Percentiles rank a stretch among this genome's conserved stretches.
These are phyloP conservation scores for Rhexocercosporidium sp. DNA, from an alignment of 2,329 filamentous ascomycete species.

Conservation along the genomic window DNA sequence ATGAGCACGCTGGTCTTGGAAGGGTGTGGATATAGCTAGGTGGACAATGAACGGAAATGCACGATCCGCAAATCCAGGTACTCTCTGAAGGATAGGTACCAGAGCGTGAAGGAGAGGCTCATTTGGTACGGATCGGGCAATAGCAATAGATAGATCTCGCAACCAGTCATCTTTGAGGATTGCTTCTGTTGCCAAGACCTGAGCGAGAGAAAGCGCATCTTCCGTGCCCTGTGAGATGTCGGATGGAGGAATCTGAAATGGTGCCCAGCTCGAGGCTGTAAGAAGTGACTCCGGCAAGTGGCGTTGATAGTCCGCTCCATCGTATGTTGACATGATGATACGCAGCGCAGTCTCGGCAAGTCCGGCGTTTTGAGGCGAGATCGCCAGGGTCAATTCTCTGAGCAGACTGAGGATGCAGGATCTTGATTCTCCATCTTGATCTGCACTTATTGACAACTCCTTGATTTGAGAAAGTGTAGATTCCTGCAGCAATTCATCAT, in stretches of 20 bases:
- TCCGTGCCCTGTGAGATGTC: slow-evolving; percentile 43
- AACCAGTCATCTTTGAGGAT: slow-evolving; percentile 63
- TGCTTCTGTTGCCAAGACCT: slow-evolving; percentile 30
- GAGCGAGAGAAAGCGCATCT: slow-evolving; percentile 20
- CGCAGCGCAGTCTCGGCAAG: slow-evolving; percentile 66
- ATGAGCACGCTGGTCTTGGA: slow-evolving; percentile 62
- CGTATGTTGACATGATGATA: slow-evolving; percentile 55
- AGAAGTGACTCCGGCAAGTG: slow-evolving; percentile 60
- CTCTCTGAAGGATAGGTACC: slow-evolving; percentile 65
- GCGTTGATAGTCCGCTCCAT: slow-evolving; percentile 50
- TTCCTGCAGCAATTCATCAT: slow-evolving; percentile 64
- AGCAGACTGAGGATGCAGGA: slow-evolving; percentile 66
- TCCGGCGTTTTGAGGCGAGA: slow-evolving; percentile 60
- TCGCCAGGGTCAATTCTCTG: slow-evolving; percentile 63
- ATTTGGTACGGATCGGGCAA: slow-evolving; percentile 63
- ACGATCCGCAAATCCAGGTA: slow-evolving; percentile 73
- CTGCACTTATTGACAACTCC: slow-evolving; percentile 38
- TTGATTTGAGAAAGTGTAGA: slow-evolving; percentile 56
- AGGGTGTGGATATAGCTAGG: slow-evolving; percentile 73
- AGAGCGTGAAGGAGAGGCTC: slow-evolving; percentile 75
- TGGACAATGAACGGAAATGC: slow-evolving; percentile 87
- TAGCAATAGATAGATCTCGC: slow-evolving; percentile 61
- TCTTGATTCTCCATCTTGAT: slow-evolving; percentile 60
- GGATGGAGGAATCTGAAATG: slow-evolving; percentile 60
- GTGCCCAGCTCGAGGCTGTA: slow-evolving; percentile 60